Evolutionary conservation across 1,284 basidiomycete genomes (phyloP), one percentile per base, ranked within the genome.

Genomic region (Trichosporon coremiiforme): DNA sequence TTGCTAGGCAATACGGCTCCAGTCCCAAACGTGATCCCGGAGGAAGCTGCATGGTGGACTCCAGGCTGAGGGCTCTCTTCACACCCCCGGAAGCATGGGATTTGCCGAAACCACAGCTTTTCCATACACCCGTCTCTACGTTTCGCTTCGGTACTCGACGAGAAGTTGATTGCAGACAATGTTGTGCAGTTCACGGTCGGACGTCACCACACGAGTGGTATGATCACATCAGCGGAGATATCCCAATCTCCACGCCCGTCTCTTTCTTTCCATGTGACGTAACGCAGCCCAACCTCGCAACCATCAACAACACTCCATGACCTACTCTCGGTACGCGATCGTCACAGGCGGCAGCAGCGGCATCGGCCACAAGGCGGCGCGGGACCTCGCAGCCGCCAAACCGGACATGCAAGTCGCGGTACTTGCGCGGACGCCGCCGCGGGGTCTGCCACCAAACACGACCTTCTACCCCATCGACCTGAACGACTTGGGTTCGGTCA

Each of bases 341-440:
- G n/a, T 70, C 25, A 70, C 69, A 20, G 69, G 69, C 55, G 69
- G 66, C 20, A 41, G 47, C 10, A 68, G 66, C 36, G 76, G 76
- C 15, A 71, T 77, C 62, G 76, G 76, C n/a, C 50, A 72, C 22
- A 70, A 75, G 66, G 70, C 71, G 1, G 69, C 71, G 38, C 53
- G 68, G 15, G 66, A 65, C 1, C 62, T 77, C 2, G 71, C 73
- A 0, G 20, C 57, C 0, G 68, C 65, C 15, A 38, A 65, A 20
- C 74, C 75, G 2, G 53, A 68, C 8, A 67, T 67, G 31, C 67
- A 74, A 17, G 74, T 78, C 45, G 70, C 75, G 20, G 72, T 74
- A 17, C 70, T 73, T 15, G 62, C 67, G 17, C 71, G 62, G 53
- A 73, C 75, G 36, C 17, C 64, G 10, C 13, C 74, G 68, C 47